Base-by-base conservation (phyloP, 2,329 filamentous ascomycete genomes). In the Botrytis pseudocinerea region DNA sequence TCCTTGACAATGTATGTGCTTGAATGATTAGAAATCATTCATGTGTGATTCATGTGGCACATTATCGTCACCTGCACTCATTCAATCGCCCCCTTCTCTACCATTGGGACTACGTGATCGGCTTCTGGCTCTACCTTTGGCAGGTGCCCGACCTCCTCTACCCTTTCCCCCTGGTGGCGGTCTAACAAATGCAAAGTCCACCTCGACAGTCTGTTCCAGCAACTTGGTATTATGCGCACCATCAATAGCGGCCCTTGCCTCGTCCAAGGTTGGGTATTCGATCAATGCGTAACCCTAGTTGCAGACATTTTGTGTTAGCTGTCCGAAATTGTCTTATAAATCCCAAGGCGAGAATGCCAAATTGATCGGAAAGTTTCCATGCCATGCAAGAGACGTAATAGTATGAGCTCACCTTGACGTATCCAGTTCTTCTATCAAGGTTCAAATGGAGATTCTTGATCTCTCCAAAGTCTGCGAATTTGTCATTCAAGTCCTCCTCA, bases 381-480 rank as follows among this genome's bases (percentile, higher is more conserved):
- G 28, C 54, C n/a, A 28, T 57, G 46, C 28, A 38, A 59, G 42
- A 59, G 32, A 69, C 61, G 44, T 32, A 48, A 42, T 40, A 7
- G 28, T 40, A 59, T 35, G 74, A 46, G 71, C 82, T 35, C 79
- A 93, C 93, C 91, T 96, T 96, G 78, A 95, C 93, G 80, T 95
- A 96, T 81, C 93, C 93, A 75, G 92, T 95, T 79, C 93, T 86
- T 71, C 93, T 87, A 81, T 96, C 93, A 75, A 96, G 84, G 80
- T 96, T 96, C 80, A 96, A 83, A 80, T 96, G 93, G 80, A 95
- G 81, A 80, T 96, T 96, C 87, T 94, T 94, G 80, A 96, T 93
- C 83, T 95, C 92, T 78, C 93, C 93, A 80, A 88, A 96, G 79
- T 96, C 93, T 79, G 90, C 92, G 82, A 96, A 96, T 82, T 90